These are phyloP conservation scores for Monosporozyma aerobia DNA, from an alignment of 805 yeast genomes.

Conservation along the genomic window DNA sequence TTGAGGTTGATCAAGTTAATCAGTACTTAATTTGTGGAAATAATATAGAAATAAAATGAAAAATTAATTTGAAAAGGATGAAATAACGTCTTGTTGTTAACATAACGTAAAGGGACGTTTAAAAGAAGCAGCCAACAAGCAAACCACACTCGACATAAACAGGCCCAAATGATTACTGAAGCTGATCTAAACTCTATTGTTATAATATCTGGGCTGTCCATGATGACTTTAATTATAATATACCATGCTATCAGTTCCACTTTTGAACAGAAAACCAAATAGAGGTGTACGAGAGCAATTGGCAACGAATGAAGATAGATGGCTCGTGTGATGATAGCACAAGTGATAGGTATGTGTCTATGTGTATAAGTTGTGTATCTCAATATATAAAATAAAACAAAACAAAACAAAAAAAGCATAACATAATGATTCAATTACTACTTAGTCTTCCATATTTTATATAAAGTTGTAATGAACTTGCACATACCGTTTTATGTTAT, in stretches of 20 bases:
- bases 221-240: constrained; percentile 60
- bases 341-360: background rate
- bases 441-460: too few relatives aligned
- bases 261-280: constrained; percentile 5
- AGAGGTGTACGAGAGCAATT: background rate
- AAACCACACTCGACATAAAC: background rate
- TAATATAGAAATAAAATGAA: background rate
- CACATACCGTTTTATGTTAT: too few relatives aligned
- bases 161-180: constrained; percentile 64
- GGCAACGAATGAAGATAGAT: background rate
- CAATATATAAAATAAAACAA: background rate
- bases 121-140: background rate
- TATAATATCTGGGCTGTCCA: constrained; percentile 59
- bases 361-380: background rate
- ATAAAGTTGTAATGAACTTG: too few relatives aligned
- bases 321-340: background rate
- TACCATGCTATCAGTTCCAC: constrained; percentile 62
- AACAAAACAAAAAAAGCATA: background rate
- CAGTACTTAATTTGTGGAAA: too few relatives aligned
- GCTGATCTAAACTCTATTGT: constrained; percentile 67
- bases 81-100: background rate
- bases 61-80: background rate
- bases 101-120: background rate
- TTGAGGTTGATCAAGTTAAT: too few relatives aligned
- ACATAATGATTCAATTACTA: background rate